Evolutionary conservation across 2,329 filamentous ascomycete genomes (phyloP), one percentile per base, ranked within the genome.

Genomic region (Fusarium dimerum): DNA sequence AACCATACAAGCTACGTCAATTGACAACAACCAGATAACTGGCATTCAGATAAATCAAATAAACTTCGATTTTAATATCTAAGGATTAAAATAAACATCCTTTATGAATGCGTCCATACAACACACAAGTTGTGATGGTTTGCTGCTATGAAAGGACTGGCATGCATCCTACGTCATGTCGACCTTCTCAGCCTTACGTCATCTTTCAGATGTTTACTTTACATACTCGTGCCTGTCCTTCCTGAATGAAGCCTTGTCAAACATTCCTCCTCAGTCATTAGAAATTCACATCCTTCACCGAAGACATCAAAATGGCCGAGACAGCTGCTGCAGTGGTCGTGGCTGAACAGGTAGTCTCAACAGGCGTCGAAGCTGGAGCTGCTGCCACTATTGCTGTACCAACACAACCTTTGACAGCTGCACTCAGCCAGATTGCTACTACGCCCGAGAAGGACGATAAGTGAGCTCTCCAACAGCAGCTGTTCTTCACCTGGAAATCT

Each of bases 341-440:
- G 10, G 54, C 34, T 3, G 59, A 62, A n/a, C 59, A 62, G n/a
- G 36, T 60, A 17, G 32, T 62, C 20, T 60, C 59, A 5, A 62
- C 59, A 0, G 59, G 56, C 8, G 32, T 62, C 2, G 20, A 62
- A 20, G 59, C 59, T 9, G 59, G 59, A 3, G 59, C 51, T 2
- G 59, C 54, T 42, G 59, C 56, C 1, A 51, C 54, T 0, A 43
- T 62, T 11, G 59, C 59, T 1, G 50, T 44, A 12, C 59, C 59
- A n/a, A 58, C 59, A 13, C 56, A 62, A 16, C 59, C 59, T 3
- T 40, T 62, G 17, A 58, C 43, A 8, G 59, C 57, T 20, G 48
- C 62, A 4, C 48, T 62, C n/a, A 62, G 51, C 20, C 59, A 62
- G 44, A 52, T 62, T 7, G 59, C 59, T 5, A 34, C 42, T 3